Conservation (phyloP, 139 green algal species). For the Tetraselmis chui region DNA sequence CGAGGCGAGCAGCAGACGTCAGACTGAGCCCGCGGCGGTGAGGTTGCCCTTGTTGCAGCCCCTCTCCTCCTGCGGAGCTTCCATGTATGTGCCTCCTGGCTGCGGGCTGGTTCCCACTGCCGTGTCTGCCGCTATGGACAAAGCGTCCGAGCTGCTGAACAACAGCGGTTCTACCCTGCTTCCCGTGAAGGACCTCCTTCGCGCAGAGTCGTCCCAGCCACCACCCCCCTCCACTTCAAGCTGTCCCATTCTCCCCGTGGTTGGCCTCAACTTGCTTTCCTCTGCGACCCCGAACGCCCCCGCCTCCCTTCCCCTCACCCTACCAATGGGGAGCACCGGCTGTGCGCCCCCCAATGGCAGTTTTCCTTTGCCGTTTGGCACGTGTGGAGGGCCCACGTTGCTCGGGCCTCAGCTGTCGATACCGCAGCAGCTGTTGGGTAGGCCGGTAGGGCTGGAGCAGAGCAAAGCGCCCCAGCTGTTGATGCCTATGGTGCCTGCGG, state of each 20-base stretch:
- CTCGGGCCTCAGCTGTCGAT: not conserved
- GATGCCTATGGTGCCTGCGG: not conserved
- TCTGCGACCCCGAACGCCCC: not conserved
- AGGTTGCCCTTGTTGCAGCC: too few relatives aligned
- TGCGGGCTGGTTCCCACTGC: not conserved
- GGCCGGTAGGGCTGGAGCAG: too few relatives aligned
- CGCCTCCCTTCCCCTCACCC: too few relatives aligned
- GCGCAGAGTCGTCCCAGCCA: not conserved
- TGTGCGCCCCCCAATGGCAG: too few relatives aligned
- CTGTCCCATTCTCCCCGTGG: not conserved
- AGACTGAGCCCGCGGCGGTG: too few relatives aligned
- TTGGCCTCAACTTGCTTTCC: not conserved
- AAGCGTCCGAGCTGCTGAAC: not conserved
- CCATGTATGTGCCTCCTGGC: not conserved
- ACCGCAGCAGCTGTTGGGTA: not conserved
- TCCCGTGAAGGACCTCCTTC: not conserved
- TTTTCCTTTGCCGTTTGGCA: too few relatives aligned
- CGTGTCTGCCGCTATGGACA: not conserved
- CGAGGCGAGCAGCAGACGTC: too few relatives aligned
- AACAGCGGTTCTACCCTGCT: not conserved
- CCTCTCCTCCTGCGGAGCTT: too few relatives aligned
- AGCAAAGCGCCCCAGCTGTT: not conserved
- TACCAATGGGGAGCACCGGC: too few relatives aligned
- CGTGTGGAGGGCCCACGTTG: too few relatives aligned
- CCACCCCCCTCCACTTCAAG: too few relatives aligned